Evolutionary conservation across 306 rosid species (phyloP), one percentile per base, ranked within the genome.

Genomic region (Fragaria ananassa): DNA sequence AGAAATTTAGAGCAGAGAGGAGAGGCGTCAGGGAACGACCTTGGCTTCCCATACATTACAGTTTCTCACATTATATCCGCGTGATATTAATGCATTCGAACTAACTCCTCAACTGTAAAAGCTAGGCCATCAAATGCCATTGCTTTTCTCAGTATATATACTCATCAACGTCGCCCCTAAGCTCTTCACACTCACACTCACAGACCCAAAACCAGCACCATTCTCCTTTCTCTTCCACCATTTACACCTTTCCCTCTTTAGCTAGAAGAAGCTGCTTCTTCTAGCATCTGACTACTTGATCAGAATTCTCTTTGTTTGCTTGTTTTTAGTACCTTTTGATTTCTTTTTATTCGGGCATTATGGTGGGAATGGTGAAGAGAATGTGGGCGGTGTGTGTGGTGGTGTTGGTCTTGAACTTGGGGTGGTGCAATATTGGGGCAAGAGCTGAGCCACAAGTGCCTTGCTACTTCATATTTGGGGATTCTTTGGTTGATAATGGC

Each of bases 391-490:
- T 67, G 46, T 14, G 13, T 4, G 50, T 10, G 21, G 47, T 80
- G 56, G 76, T 84, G 18, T 9, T 86, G 85, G 76, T 77, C 39
- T 6, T 89, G 69, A 71, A 57, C 70, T n/a, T 74, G 57, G 65
- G 83, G 87, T 67, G 67, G 21, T 64, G 19, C 37, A 64, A 23
- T 60, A 21, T 60, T 71, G 79, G 73, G 31, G 85, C 63, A 17
- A 79, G 75, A 82, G 85, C 49, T 46, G 97, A 77, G 37, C 91
- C 88, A 27, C 89, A 86, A 87, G 97, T 81, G 42, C 97, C 97
- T 41, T 90, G 99, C 75, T 95, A 88, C 82, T 95, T 95, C 90
- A 88, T 92, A 0, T 95, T 95, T 83, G 99, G 99, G 3, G 99
- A 95, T 79, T 95, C 97, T 0, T 75, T 88, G 87, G 97, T 93